Base-by-base conservation (phyloP, 106 monocot species). In the Dendrobium chrysotoxum region DNA sequence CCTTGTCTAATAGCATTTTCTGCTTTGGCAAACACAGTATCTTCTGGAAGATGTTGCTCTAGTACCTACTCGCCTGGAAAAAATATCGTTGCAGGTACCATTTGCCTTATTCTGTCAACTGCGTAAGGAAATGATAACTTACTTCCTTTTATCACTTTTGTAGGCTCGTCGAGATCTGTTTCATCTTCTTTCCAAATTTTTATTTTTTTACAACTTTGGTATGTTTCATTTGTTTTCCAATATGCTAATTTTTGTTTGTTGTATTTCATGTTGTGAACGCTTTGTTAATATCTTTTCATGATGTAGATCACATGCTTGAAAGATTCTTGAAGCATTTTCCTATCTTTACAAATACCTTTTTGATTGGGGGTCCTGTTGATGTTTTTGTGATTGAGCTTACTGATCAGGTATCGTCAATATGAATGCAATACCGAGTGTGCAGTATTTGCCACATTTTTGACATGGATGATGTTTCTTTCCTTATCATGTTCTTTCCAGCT, bases 31-130 rank as follows among this genome's bases (percentile, higher is more conserved):
- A 55, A 81, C 0, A 53, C 90, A 98, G 97, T 99, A 99, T 89
- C 92, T 99, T 70, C 91, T 99, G 42, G 92, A 90, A 78, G 92
- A 98, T n/a, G 95, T 99, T 81, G 89, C 90, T 20, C 65, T 99
- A 31, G 87, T 87, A 12, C 91, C 95, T 7, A 58, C 75, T 9
- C 82, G 76, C n/a, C 28, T 84, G 28, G 85, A 80, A 38, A 93
- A 88, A 80, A 95, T 91, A 76, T 82, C 98, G 40, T 44, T 88
- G 79, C 98, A 99, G 95, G 95, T 93, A 83, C 12, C 21, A 53
- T 45, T 35, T 77, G 42, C 42, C 6, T 50, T 77, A 26, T 68
- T 50, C 65, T 42, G 16, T 18, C 55, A 10, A 54, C 4, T 57
- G 47, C 10, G 28, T 47, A 45, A 26, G 50, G 53, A 46, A 72